These are phyloP conservation scores for Penicillium lividum DNA, from an alignment of 495 filamentous ascomycete species.

Conservation along the genomic window DNA sequence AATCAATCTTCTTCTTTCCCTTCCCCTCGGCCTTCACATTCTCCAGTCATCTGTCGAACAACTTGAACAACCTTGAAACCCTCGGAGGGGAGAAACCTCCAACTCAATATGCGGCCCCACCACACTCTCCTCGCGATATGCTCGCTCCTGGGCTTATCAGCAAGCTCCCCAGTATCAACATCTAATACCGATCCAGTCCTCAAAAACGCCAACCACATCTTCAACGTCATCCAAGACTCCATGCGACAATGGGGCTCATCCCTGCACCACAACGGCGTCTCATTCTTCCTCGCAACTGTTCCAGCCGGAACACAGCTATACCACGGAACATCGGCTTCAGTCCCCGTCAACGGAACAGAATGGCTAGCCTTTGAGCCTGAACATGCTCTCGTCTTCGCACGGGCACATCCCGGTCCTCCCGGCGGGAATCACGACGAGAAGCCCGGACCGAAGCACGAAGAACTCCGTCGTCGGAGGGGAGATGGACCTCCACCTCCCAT, in stretches of 20 bases:
- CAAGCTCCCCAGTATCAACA: not conserved
- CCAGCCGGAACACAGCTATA: constrained; percentile 61
- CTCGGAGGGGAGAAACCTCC: not conserved
- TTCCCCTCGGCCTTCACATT: not conserved
- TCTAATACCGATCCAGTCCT: constrained; percentile 3
- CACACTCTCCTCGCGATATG: constrained; percentile 14
- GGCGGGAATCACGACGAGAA: not conserved
- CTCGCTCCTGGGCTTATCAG: constrained; percentile 14
- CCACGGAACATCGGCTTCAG: constrained; percentile 51
- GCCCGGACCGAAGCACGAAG: constrained; percentile 11
- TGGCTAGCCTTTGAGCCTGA: constrained; percentile 74
- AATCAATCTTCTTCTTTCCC: not conserved
- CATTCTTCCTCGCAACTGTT: constrained; percentile 59
- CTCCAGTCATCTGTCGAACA: no score
- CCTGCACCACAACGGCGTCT: constrained; percentile 69
- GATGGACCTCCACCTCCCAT: not conserved
- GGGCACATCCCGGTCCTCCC: constrained; percentile 10
- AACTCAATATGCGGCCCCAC: constrained; percentile 12
- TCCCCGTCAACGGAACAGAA: constrained; percentile 52
- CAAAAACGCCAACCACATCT: constrained; percentile 59
- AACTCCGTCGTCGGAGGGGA: constrained; percentile 17
- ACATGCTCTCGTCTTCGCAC: constrained; percentile 59
- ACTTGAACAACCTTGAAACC: not conserved
- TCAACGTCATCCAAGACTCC: constrained; percentile 66
- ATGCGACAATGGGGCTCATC: constrained; percentile 72